Evolutionary conservation across 768 basidiomycete species (phyloP).

Genomic region (Lentinula boryana): DNA sequence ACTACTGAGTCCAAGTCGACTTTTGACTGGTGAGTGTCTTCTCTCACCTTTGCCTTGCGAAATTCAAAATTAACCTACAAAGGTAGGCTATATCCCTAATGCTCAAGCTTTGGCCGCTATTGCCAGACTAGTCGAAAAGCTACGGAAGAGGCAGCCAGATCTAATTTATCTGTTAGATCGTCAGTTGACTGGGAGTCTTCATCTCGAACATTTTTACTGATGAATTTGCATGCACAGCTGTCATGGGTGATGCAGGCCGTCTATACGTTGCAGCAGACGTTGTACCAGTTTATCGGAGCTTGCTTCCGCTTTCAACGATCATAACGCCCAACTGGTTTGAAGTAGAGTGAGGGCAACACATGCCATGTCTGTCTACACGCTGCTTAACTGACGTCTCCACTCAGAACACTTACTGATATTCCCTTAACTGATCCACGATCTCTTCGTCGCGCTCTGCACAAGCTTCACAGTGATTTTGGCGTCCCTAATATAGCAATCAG

Average conservation of each 20-base stretch:
- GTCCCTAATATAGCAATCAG: conserved; percentile 90
- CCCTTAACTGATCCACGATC: conserved; percentile 62
- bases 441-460: conserved; percentile 59
- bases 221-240: conserved; percentile 47
- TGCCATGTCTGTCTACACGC: neutral
- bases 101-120: conserved; percentile 73
- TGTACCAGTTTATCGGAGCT: conserved; percentile 76
- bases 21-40: conserved; percentile 64
- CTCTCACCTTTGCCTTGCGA: neutral
- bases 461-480: conserved; percentile 68
- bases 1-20: conserved; percentile 62
- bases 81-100: conserved; percentile 79
- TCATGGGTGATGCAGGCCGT: conserved; percentile 87
- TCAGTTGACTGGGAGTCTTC: conserved; percentile 31
- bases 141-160: conserved; percentile 51
- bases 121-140: conserved; percentile 49
- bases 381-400: neutral
- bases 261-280: conserved; percentile 88
- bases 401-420: conserved; percentile 70
- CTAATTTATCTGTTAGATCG: conserved; percentile 90
- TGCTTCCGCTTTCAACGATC: conserved; percentile 81
- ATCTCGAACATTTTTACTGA: neutral
- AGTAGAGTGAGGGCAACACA: conserved; percentile 63
- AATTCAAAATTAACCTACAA: neutral
- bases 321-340: conserved; percentile 99